Conservation (phyloP, 2,329 filamentous ascomycete genomes). For the Emydomyces testavorans region DNA sequence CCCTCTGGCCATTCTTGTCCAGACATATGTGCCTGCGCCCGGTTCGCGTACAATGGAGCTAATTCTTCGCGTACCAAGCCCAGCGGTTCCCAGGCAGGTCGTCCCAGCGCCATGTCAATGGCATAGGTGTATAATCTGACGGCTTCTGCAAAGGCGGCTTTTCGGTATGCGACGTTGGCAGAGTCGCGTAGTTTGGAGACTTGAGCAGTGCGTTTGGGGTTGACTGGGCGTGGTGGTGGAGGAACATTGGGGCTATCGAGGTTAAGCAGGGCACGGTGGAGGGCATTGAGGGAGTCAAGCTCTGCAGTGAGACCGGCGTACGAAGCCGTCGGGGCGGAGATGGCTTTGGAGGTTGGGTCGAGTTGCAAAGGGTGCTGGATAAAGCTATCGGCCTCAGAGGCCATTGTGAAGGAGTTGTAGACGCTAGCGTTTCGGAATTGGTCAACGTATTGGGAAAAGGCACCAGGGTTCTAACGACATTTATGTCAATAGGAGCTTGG, state of each 20-base stretch:
- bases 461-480: neutral
- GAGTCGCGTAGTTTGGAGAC: slow-evolving; percentile 84
- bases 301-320: slow-evolving; percentile 48
- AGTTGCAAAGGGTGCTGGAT: slow-evolving; percentile 69
- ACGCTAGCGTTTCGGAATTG: neutral
- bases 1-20: slow-evolving; percentile 73
- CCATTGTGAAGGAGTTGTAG: neutral
- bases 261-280: slow-evolving; percentile 58
- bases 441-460: neutral
- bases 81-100: slow-evolving; percentile 80
- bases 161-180: slow-evolving; percentile 73
- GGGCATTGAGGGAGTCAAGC: slow-evolving; percentile 70
- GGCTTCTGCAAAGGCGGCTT: slow-evolving; percentile 62
- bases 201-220: slow-evolving; percentile 79
- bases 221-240: slow-evolving; percentile 77
- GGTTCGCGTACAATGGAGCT: slow-evolving; percentile 66
- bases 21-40: slow-evolving; percentile 82
- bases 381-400: slow-evolving; percentile 39
- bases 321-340: slow-evolving; percentile 46
- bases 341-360: slow-evolving; percentile 68
- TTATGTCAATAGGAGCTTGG: too few species aligned
- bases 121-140: slow-evolving; percentile 73
- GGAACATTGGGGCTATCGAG: slow-evolving; percentile 58
- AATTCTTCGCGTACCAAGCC: slow-evolving; percentile 77
- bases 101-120: slow-evolving; percentile 71